Base-by-base conservation (phyloP, 2,329 filamentous ascomycete genomes). In the Madurella fahalii region DNA sequence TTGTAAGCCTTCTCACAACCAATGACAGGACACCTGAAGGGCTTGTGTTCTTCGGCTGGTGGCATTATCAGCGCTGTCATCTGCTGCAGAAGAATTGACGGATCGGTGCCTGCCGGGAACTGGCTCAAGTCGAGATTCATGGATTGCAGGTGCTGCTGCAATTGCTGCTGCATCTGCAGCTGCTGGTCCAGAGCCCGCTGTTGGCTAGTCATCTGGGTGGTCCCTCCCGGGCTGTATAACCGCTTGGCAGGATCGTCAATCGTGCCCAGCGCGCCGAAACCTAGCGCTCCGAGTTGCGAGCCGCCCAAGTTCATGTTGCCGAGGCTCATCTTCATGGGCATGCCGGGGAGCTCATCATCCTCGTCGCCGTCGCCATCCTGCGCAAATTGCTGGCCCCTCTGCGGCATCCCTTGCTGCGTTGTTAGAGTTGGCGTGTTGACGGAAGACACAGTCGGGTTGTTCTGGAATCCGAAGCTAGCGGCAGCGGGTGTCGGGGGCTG, bases 1-100 rank as follows among this genome's bases (percentile, higher is more conserved):
- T 99, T 99, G 77, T 99, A 99, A 0, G 94, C 93, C 78, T 99
- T 99, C 72, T 97, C 94, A 67, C 94, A 99, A 5, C 94, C 94
- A 69, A 99, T 95, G 48, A 99, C 94, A 1, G 94, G 94, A 67
- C 94, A 99, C 69, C 92, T 89, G 79, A 96, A 99, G 0, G 94
- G 94, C 74, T 97, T 99, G 66, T 95, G 90, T 69, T 99, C 93
- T 69, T 97, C 93, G 15, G 87, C 57, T n/a, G 63, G 63, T n/a
- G 63, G 87, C 55, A 85, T 79, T 71, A 84, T 78, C 68, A 86
- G 75, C n/a, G 76, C 78, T 32, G 79, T 79, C 52, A 83, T 74
- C 47, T 81, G 77, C 61, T 83, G 79, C 40, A 83, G 68, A n/a
- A 83, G 68, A 17, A 75, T 71, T 53, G 79, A 77, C 50, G 78